Base-by-base conservation (phyloP, 2,329 filamentous ascomycete genomes). In the Fusarium brevicatenulatum region DNA sequence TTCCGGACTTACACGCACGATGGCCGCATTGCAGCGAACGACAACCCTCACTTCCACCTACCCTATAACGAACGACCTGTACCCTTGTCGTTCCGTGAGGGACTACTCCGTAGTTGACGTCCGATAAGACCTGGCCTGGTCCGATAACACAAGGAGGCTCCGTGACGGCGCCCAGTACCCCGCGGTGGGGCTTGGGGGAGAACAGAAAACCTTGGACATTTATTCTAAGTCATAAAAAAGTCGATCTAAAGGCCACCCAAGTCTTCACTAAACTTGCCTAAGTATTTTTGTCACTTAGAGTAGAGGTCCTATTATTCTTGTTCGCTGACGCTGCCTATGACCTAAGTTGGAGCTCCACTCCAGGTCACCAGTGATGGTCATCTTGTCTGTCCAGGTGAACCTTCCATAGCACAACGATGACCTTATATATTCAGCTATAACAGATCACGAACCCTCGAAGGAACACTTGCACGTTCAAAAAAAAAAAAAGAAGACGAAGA, bases 101-200 rank as follows among this genome's bases (percentile, higher is more conserved):
- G 32, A 34, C 32, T 34, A 25, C 25, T 25, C 25, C 30, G 32
- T 30, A 18, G 15, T 15, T 16, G 32, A 52, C n/a, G 3, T 15
- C 23, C 59, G 63, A 71, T 71, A 68, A 69, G 64, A 25, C 37
- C 54, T 42, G 44, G 37, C 37, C 54, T 42, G 44, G 37, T 32
- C 62, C 32, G 39, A 46, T 47, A 47, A 30, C 30, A 30, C 30
- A 30, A 30, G 25, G 44, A n/a, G 62, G 53, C 40, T 53, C 40
- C 16, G 30, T 36, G 49, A 52, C 30, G 4, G 34, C 25, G 16
- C 9, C n/a, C 25, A 46, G 63, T 71, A 78, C 76, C 76, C 76
- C 76, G 72, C 76, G 63, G 75, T 72, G 75, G 75, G 72, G 74
- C 40, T 12, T 10, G 75, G 63, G 63, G 64, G 67, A 71, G 63